phyloP scores from a whole-genome alignment of 352 stramenopile genomes.

The Stephanocyclus meneghinianus region DNA sequence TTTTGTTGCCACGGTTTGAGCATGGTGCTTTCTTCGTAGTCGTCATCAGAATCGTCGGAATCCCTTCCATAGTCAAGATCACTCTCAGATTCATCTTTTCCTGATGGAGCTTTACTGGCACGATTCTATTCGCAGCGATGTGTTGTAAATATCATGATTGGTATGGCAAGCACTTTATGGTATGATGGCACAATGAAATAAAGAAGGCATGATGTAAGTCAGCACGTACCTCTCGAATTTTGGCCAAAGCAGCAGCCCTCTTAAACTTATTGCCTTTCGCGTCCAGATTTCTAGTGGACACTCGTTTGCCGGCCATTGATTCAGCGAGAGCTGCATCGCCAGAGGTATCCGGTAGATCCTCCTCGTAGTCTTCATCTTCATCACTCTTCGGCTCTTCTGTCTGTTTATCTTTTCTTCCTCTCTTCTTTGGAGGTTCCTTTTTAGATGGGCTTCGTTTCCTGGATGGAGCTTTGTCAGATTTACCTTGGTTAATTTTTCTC shows the following conservation, averaged over 20 bases:
- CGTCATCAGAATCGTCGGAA: conserved; percentile 74
- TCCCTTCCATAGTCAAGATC: conserved; percentile 74
- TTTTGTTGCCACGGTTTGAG: conserved; percentile 79
- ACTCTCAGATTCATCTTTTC: conserved; percentile 62
- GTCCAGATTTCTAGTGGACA: conserved; percentile 71
- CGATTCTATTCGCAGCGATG: conserved; percentile 24
- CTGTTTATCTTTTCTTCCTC: conserved; percentile 19
- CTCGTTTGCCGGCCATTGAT: conserved; percentile 57
- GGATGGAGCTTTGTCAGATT: conserved; percentile 30
- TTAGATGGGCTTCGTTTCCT: conserved; percentile 43
- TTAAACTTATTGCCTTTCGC: conserved; percentile 72
- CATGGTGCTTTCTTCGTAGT: conserved; percentile 66
- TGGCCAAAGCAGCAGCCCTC: conserved; percentile 70
- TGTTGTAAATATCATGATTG: not conserved
- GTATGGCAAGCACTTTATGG: conserved; percentile 9
- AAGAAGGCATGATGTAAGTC: conserved; percentile 4
- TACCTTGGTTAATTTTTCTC: conserved; percentile 39
- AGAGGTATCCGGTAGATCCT: conserved; percentile 52
- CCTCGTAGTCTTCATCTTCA: conserved; percentile 29
- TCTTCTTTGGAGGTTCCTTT: conserved; percentile 16
- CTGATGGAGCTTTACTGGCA: conserved; percentile 33
- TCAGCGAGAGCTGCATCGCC: conserved; percentile 62
- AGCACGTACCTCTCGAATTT: conserved; percentile 63
- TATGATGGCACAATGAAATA: not conserved
- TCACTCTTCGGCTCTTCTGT: conserved; percentile 16